phyloP scores from a whole-genome alignment of 1,284 basidiomycete genomes.

The Cryptococcus wingfieldii region DNA sequence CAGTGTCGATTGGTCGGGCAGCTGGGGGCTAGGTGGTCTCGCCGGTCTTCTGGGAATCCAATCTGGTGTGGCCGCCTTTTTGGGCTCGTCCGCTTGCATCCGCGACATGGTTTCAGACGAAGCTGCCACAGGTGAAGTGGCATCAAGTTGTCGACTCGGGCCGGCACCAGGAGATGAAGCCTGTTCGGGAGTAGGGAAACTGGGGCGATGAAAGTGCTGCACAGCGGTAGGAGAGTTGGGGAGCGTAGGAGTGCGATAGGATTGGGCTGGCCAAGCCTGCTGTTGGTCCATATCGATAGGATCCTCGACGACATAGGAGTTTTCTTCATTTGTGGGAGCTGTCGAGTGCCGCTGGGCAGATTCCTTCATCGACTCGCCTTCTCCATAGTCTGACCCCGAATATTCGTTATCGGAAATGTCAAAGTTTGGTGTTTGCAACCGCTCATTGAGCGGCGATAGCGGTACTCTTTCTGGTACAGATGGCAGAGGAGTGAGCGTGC shows the following conservation, averaged over 20 bases:
- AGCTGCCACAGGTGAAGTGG: no score
- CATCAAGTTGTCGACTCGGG: no score
- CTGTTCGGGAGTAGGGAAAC: not conserved
- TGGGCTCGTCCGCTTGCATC: conserved; percentile 24
- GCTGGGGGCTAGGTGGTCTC: conserved; percentile 35
- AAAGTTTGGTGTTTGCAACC: conserved; percentile 7
- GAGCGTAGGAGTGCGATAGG: not conserved
- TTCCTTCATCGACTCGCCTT: not conserved
- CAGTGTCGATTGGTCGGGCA: conserved; percentile 15
- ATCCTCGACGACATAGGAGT: conserved; percentile 1
- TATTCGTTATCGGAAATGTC: not conserved
- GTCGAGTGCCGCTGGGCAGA: no score
- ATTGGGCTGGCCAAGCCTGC: not conserved
- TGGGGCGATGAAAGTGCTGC: conserved; percentile 15
- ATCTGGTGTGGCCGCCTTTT: conserved; percentile 5
- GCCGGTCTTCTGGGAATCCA: conserved; percentile 36
- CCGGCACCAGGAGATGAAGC: conserved; percentile 8
- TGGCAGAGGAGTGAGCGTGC: not conserved
- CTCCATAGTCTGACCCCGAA: not conserved
- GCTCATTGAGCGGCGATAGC: conserved; percentile 7
- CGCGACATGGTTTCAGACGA: conserved; percentile 30
- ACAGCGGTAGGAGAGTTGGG: conserved; percentile 2
- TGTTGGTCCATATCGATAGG: not conserved
- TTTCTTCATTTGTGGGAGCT: not conserved
- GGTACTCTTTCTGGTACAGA: not conserved